Conservation (phyloP, 78 protist genomes). For the Bigelowiella natans region DNA sequence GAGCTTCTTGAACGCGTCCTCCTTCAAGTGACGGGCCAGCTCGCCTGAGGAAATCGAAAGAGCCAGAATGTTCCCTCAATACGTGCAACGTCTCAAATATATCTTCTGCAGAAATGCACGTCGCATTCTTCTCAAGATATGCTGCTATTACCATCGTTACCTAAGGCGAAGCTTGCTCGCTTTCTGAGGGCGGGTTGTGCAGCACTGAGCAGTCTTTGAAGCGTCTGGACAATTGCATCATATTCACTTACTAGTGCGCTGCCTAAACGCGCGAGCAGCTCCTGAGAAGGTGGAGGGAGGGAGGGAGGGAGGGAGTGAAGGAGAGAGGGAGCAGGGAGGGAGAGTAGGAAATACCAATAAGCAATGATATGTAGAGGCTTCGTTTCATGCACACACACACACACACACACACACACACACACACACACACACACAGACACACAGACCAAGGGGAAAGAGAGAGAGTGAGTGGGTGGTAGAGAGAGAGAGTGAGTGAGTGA, state of each 20-base stretch:
- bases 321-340: too few relatives aligned
- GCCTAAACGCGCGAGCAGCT: not conserved
- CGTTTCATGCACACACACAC: too few relatives aligned
- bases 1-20: not conserved
- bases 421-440: too few relatives aligned
- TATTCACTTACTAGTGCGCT: not conserved
- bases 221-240: not conserved
- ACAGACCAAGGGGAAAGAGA: too few relatives aligned
- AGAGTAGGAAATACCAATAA: too few relatives aligned
- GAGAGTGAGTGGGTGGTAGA: too few relatives aligned
- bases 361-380: too few relatives aligned
- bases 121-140: not conserved
- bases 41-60: not conserved
- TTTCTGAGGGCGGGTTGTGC: not conserved
- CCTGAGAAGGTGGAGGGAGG: too few relatives aligned
- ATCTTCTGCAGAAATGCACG: not conserved
- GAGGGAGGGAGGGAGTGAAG: too few relatives aligned
- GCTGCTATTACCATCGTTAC: not conserved
- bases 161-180: not conserved
- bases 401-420: too few relatives aligned
- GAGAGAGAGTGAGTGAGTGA: too few relatives aligned
- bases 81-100: not conserved
- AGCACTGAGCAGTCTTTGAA: not conserved
- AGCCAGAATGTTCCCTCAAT: not conserved
- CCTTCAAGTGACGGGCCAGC: not conserved